These are phyloP conservation scores for Gaultheria prostrata DNA, from an alignment of 148 eudicot genomes.

Conservation along the genomic window DNA sequence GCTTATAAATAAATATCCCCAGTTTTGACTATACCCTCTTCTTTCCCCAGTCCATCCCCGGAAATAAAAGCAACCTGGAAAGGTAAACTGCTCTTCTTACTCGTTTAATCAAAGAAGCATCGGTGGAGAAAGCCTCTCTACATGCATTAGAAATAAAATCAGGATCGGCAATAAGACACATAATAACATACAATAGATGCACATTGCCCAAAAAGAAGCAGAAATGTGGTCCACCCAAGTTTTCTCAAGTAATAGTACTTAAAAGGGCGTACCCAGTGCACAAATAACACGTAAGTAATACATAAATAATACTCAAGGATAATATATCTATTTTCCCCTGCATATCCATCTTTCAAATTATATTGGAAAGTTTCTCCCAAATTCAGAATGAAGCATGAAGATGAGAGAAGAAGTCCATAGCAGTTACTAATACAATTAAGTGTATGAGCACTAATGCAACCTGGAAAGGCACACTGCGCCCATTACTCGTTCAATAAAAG, in stretches of 20 bases:
- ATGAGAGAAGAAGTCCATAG: background rate
- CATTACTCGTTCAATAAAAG: too few relatives aligned
- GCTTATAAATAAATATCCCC: background rate
- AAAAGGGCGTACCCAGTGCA: too few relatives aligned
- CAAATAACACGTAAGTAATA: too few relatives aligned
- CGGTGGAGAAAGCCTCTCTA: background rate
- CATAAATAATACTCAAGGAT: background rate
- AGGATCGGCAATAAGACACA: background rate
- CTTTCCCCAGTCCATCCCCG: background rate
- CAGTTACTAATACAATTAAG: background rate
- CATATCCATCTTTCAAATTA: background rate
- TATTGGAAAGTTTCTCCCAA: background rate
- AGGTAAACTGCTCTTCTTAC: background rate
- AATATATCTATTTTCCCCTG: background rate
- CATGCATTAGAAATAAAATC: background rate
- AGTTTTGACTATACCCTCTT: background rate
- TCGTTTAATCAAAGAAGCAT: background rate
- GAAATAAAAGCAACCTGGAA: background rate
- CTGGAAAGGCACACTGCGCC: too few relatives aligned
- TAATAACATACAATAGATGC: background rate
- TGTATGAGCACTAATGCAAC: background rate
- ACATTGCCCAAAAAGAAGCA: background rate
- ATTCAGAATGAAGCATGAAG: background rate
- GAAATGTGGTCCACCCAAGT: background rate
- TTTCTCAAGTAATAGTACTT: background rate